These are phyloP conservation scores for Apiospora pterosperma DNA, from an alignment of 2,329 filamentous ascomycete genomes.

Conservation along the genomic window DNA sequence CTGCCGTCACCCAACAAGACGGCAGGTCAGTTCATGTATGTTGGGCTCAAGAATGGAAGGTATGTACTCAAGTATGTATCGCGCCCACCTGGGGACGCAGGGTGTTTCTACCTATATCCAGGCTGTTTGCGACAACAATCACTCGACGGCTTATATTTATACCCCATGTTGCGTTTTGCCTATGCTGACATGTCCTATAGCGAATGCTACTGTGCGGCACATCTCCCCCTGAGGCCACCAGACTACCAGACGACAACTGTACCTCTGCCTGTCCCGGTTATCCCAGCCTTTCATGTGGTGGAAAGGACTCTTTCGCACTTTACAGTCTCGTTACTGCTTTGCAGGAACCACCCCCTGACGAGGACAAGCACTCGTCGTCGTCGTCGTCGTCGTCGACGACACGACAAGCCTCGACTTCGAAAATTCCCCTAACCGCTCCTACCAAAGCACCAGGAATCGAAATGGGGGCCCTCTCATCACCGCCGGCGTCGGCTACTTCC, in stretches of 20 bases:
- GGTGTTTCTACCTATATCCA: not conserved
- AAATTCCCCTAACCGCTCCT: not conserved
- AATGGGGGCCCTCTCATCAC: not conserved
- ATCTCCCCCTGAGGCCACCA: not conserved
- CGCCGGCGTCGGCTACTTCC: not conserved
- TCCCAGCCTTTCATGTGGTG: slow-evolving; percentile 19
- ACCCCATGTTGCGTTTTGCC: not conserved
- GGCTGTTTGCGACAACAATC: no score
- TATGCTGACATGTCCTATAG: slow-evolving; percentile 9
- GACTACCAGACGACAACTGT: slow-evolving; percentile 18
- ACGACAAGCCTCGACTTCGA: not conserved
- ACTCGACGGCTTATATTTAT: no score
- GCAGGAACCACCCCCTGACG: not conserved
- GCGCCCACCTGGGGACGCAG: not conserved
- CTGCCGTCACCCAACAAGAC: slow-evolving; percentile 6
- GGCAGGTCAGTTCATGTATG: slow-evolving; percentile 13
- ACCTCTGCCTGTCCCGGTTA: slow-evolving; percentile 19
- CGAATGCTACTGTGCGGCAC: slow-evolving; percentile 18
- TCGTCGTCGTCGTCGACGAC: not conserved
- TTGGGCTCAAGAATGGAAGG: slow-evolving; percentile 22
- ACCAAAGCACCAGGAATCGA: not conserved
- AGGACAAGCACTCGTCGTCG: not conserved
- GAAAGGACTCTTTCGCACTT: slow-evolving; percentile 16
- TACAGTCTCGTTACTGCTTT: slow-evolving; percentile 13
- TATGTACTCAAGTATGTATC: slow-evolving; percentile 6